Conservation (phyloP, 495 filamentous ascomycete genomes). For the Aspergillus homomorphus region DNA sequence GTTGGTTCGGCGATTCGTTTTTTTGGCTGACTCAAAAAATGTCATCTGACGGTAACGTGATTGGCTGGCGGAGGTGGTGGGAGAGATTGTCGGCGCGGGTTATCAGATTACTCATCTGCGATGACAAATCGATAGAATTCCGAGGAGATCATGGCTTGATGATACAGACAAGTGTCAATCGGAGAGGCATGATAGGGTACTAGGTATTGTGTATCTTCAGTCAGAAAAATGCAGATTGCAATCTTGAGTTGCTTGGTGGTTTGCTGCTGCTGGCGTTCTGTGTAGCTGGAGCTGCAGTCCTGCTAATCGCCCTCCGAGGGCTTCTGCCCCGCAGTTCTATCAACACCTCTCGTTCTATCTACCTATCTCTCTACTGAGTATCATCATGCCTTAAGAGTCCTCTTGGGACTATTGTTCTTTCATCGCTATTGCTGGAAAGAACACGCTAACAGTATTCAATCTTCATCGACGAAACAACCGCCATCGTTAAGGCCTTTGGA, state of each 20-base stretch:
- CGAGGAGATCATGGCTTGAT: not conserved
- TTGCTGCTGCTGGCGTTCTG: too few species aligned
- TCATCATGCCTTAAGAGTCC: not conserved
- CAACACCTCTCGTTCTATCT: too few species aligned
- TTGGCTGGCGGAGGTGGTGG: not conserved
- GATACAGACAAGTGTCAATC: not conserved
- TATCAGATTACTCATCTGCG: not conserved
- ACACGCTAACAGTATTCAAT: not conserved
- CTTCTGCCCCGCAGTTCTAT: not conserved
- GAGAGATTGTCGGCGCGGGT: slow-evolving; percentile 2
- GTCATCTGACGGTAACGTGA: slow-evolving; percentile 7
- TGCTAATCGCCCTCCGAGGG: not conserved
- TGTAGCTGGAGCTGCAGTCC: too few species aligned
- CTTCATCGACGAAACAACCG: not conserved
- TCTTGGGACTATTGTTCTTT: too few species aligned
- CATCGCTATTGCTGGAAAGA: too few species aligned
- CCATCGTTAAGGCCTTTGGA: not conserved
- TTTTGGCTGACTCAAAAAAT: slow-evolving; percentile 3
- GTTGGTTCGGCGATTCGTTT: not conserved
- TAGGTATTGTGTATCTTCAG: too few species aligned
- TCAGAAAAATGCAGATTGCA: too few species aligned
- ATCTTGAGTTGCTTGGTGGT: too few species aligned
- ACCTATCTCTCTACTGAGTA: not conserved
- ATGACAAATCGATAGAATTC: not conserved
- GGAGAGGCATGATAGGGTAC: slow-evolving; percentile 1